Evolutionary conservation across 1,284 basidiomycete species (phyloP), one percentile per base, ranked within the genome.

Genomic region (Cryptococcus sp.): DNA sequence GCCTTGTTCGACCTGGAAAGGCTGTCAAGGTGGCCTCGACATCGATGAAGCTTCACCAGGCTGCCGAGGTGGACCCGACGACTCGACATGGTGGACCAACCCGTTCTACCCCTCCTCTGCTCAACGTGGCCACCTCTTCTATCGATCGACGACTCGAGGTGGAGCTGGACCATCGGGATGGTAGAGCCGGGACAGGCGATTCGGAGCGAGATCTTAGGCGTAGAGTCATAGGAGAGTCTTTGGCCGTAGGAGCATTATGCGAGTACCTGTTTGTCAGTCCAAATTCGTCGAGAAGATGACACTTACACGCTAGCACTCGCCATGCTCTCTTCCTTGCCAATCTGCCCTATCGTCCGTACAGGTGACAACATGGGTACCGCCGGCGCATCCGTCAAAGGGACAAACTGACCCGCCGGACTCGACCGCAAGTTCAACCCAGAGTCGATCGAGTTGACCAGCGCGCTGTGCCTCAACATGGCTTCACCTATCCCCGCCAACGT

Each of bases 321-420:
- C 44, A 52, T 35, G 28, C 53, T 55, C 22, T 55, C 53, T 21
- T 49, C 53, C 34, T 43, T 47, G 6, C 53, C 53, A 2, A 55
- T 37, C 16, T 47, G 19, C 9, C 28, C 47, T 25, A 52, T 25
- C 2, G n/a, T 43, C 16, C 23, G 16, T 19, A 28, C 18, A 4
- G 19, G 36, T 5, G 22, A 36, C 18, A 22, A 25, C 9, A 31
- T 31, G 7, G 28, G 28, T 7, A 31, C 28, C 7, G 28, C 28
- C 7, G 28, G 28, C 28, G 28, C 28, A 31, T 31, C 28, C 12
- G 5, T 16, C 16, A 34, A 32, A 5, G 41, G 35, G 12, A 47
- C 21, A 18, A 34, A 36, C 36, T 38, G 40, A 14, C 46, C 47
- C 33, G 42, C 39, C 37, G 43, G 43, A 2, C 44, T 42, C 11